Evolutionary conservation across 108 stramenopile species (phyloP), one percentile per base, ranked within the genome.

Genomic region (Cyclotella kingstonii): DNA sequence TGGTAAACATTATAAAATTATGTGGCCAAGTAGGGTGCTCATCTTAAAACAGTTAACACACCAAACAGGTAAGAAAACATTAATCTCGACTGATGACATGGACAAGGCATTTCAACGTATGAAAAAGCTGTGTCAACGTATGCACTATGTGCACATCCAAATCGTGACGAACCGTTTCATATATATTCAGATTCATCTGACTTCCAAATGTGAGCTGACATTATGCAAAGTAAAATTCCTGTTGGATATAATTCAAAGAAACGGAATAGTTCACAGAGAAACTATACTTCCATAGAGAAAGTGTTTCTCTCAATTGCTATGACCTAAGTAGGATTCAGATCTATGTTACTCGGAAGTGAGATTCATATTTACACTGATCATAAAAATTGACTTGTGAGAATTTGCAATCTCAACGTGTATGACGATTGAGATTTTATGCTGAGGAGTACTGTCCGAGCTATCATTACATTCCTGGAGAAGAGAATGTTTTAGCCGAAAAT

Each of bases 1-100:
- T n/a, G 62, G 78, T 5, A 77, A 35, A 22, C 63, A 65, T 21
- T 78, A 76, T 38, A 27, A 46, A 4, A 52, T 75, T 41, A 70
- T 83, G 71, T 80, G 44, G 48, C 76, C 70, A 11, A 40, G 52
- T 5, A 54, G 80, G 11, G 64, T 78, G 2, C 68, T 78, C 48
- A 41, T 80, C 22, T 38, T 79, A 7, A 57, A 71, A 12, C 77
- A 63, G 15, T 38, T 78, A 10, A 81, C 73, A 0, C 43, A 36
- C 10, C 49, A 66, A 10, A 47, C 66, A 23, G 52, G 55, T 19
- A 51, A 29, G 8, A 46, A 58, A 29, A 49, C 45, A 63, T 5
- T 77, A 73, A 28, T 10, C 19, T 75, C 74, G 79, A 58, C 41
- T 3, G 17, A 15, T 21, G 70, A 49, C 22, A 56, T 64, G 47